Percentiles rank a stretch among this genome's conserved stretches.
Evolutionary conservation across 148 eudicot genomes (phyloP).

Genomic region (Vaccinium macrocarpon): DNA sequence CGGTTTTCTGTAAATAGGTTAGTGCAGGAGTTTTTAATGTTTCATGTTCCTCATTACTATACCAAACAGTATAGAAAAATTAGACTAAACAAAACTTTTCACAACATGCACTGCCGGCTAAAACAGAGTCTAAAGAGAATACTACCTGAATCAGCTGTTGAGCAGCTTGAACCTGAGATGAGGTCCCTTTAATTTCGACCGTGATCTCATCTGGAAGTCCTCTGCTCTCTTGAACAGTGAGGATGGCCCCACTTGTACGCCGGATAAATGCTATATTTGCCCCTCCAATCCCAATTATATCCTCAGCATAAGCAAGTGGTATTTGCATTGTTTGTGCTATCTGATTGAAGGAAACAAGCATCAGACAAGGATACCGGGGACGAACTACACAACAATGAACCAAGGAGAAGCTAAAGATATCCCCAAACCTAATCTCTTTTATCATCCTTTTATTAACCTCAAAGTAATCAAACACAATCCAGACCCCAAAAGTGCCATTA

Average conservation of each 20-base stretch:
- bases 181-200: conserved; percentile 91
- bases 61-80: background rate
- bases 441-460: background rate
- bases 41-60: background rate
- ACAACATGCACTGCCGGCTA: background rate
- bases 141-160: conserved; percentile 92
- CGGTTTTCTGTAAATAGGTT: no score
- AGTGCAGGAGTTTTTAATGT: background rate
- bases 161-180: conserved; percentile 80
- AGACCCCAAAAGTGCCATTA: background rate
- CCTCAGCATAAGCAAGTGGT: conserved; percentile 86
- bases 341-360: conserved; percentile 31
- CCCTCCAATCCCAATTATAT: conserved; percentile 91
- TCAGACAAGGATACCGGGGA: background rate
- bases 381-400: background rate
- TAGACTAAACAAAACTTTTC: background rate
- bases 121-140: background rate
- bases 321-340: conserved; percentile 93
- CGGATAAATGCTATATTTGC: conserved; percentile 87
- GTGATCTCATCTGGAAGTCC: conserved; percentile 86
- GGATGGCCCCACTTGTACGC: conserved; percentile 79
- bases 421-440: background rate
- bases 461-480: no score
- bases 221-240: conserved; percentile 82
- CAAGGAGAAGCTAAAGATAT: background rate